Base-by-base conservation (phyloP, 306 rosid genomes). In the Senna siamea region DNA sequence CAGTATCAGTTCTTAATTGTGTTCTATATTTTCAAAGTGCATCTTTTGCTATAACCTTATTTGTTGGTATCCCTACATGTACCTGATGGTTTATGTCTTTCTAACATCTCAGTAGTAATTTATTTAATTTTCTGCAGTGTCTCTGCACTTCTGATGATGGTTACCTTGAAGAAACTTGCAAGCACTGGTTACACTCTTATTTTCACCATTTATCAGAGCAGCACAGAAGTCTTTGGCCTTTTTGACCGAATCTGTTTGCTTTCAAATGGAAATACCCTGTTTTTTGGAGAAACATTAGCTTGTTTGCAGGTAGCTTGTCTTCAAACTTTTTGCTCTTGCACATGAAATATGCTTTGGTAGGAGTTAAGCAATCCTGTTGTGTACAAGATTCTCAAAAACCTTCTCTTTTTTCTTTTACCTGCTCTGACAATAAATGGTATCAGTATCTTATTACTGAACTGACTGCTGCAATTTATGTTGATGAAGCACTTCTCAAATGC, bases 181-280 rank as follows among this genome's bases (percentile, higher is more conserved):
- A 92, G 98, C 87, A 90, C 90, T 10, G 99, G 99, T 40, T 95
- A 92, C 76, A 92, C 98, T 73, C 90, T 95, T 71, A 62, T 95
- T 43, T 72, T 95, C 76, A 95, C 97, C 74, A 92, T 95, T 58
- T 87, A 89, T 77, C 99, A 95, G 80, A 95, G 99, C 84, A 95
- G 98, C 88, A 95, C 99, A 5, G 99, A 95, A 90, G 99, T 95
- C 38, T 95, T 95, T 58, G 99, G 99, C 76, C 99, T 95, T 81
- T 95, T 87, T 80, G 99, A 95, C 46, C 95, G 98, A 47, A 95
- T 95, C 75, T 95, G 99, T 80, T 82, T 95, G 60, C 98, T 95
- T 83, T 95, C 99, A 66, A 95, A 95, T 82, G 99, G 99, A 78
- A 95, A 95, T 74, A 92, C 98, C 15, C 75, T 95, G 80, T 95